Evolutionary conservation across 139 green algal genomes (phyloP), one percentile per base, ranked within the genome.

Genomic region (Raphidocelis subcapitata): DNA sequence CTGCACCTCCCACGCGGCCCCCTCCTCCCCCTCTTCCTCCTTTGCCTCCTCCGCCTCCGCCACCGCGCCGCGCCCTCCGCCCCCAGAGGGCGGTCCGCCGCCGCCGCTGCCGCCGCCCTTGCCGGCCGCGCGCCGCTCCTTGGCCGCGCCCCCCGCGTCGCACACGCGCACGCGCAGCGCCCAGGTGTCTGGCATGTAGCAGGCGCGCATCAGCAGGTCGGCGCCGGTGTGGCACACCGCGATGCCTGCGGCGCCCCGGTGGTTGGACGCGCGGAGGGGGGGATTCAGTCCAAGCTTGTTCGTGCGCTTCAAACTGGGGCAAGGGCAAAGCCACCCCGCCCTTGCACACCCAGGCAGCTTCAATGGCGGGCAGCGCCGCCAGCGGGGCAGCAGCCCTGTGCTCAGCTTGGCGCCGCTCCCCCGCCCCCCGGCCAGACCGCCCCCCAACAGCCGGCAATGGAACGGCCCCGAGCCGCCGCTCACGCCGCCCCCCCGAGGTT

Each of bases 111-210:
- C 57, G 23, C 5, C 57, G 3, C 57, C 26, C 57, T 5, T 18
- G 14, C n/a, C n/a, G n/a, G 4, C 16, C 28, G 33, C 23, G 21
- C 29, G n/a, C 1, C 0, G 37, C 24, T 69, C 65, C 47, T 71
- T 80, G 2, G 55, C 20, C 32, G 15, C 18, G 0, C 73, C 77
- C 0, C 0, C 8, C 0, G 16, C 8, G 31, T 56, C 69, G 60
- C 69, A 81, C 65, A 81, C 56, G 49, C 78, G 69, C 64, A 84
- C 74, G 3, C 79, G 57, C 51, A 81, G 54, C 0, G 62, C 62
- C 79, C 79, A 84, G 0, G 65, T 79, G 20, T 59, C 69, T 10
- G 79, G 79, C 64, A 84, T 63, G 65, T 84, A 84, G n/a, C 74
- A 79, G 15, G 79, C 69, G 16, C 79, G 69, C 57, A 84, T 74